A percentile compares a stretch with the other conserved stretches of the same genome.
These are phyloP conservation scores for Aspergillus felis DNA, from an alignment of 2,329 filamentous ascomycete species.

Conservation along the genomic window DNA sequence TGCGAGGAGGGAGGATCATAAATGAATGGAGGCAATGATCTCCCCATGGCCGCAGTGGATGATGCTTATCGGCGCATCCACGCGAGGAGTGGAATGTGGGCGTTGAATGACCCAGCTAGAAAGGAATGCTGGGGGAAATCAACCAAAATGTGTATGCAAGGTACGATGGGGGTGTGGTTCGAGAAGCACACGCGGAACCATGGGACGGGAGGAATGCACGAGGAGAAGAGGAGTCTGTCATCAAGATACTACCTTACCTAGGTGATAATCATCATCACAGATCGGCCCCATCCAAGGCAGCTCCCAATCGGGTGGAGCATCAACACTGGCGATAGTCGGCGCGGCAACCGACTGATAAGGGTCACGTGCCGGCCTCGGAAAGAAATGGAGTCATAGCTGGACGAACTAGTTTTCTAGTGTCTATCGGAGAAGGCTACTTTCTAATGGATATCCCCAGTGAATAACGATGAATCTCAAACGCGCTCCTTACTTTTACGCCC, in stretches of 20 bases:
- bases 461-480: conserved; percentile 24
- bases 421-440: not conserved
- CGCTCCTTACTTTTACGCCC: conserved; percentile 24
- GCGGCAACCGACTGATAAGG: conserved; percentile 15
- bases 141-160: conserved; percentile 13
- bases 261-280: conserved; percentile 2
- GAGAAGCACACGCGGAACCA: conserved; percentile 5
- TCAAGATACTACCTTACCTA: not conserved
- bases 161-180: not conserved
- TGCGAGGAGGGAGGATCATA: conserved; percentile 59
- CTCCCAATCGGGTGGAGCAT: conserved; percentile 5
- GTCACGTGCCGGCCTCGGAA: conserved; percentile 9
- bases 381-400: not conserved
- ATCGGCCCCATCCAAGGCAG: conserved; percentile 5
- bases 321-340: conserved; percentile 16
- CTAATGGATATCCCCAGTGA: conserved; percentile 1
- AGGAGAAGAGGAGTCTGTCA: not conserved
- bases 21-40: conserved; percentile 65
- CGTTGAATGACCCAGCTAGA: conserved; percentile 14
- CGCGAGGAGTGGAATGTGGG: conserved; percentile 29
- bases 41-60: conserved; percentile 43
- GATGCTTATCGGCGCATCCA: conserved; percentile 28
- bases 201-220: conserved; percentile 1
- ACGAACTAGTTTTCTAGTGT: not conserved
- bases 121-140: conserved; percentile 19